Base-by-base conservation (phyloP, 1,284 basidiomycete genomes). In the Ganoderma sp. region DNA sequence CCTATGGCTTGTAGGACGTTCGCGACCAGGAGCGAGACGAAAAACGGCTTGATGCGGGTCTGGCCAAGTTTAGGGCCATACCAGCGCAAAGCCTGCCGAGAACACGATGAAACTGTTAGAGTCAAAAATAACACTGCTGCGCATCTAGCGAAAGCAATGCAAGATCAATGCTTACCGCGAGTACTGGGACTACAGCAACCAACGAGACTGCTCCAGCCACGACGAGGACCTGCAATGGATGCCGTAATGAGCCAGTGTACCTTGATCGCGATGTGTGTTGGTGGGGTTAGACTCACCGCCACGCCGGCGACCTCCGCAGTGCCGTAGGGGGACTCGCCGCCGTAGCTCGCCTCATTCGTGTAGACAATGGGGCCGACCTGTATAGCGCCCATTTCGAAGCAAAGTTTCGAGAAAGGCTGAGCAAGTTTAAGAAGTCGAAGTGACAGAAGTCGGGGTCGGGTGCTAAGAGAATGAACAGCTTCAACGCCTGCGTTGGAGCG, bases 1-100 rank as follows among this genome's bases (percentile, higher is more conserved):
- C 81, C 83, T 19, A 81, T 72, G 12, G 80, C 78, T 71, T 85
- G 84, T 48, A 85, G 58, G 28, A 81, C 64, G 69, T 85, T 84
- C 52, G 82, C 79, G 7, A 81, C 28, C 3, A 85, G 74, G 1
- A 86, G 78, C 9, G 81, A 84, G 19, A 79, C 69, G 52, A 81
- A 78, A 61, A 79, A 76, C 2, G 79, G 74, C 54, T 77, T 71
- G 61, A 81, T 72, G 68, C 81, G 76, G 17, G 78, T 80, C 42
- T 75, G 74, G 34, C 75, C 69, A 42, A 73, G 73, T 2, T 69
- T 69, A 14, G 70, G 70, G 25, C 73, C 67, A 5, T 71, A 75
- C 50, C 72, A 45, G 3, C 63, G 48, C 43, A 76, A 70, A 9
- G 70, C 67, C 78, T 79, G 63, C 17, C 48, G 25, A 10, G 48